Evolutionary conservation across 139 green algal genomes (phyloP).

Genomic region (Auxenochlorella protothecoides): DNA sequence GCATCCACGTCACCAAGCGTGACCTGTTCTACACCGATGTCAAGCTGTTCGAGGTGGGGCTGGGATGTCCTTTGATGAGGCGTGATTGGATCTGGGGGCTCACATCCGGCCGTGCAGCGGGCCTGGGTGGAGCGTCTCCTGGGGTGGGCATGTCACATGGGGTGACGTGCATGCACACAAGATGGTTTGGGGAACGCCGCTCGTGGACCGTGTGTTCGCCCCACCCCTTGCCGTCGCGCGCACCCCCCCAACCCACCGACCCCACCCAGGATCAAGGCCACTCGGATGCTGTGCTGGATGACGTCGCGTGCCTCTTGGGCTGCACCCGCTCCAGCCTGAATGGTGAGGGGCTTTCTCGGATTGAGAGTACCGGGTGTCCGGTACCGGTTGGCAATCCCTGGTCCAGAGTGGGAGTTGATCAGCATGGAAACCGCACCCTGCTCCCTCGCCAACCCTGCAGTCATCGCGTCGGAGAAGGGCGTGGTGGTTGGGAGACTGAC

Average conservation of each 20-base stretch:
- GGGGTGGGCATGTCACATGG: not conserved
- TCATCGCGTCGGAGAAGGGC: conserved; percentile 93
- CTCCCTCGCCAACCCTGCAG: conserved; percentile 25
- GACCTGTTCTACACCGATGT: conserved; percentile 96
- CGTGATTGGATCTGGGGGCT: too few relatives aligned
- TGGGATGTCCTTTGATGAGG: too few relatives aligned
- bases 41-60: conserved; percentile 82
- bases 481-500: conserved; percentile 85
- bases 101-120: too few relatives aligned
- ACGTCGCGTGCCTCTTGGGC: conserved; percentile 90
- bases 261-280: conserved; percentile 60
- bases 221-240: not conserved
- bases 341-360: conserved; percentile 24
- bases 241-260: too few relatives aligned
- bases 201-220: not conserved
- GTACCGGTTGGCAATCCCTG: too few relatives aligned
- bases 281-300: conserved; percentile 81
- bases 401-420: too few relatives aligned
- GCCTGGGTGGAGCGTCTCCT: not conserved
- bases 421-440: too few relatives aligned
- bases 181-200: too few relatives aligned
- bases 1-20: conserved; percentile 36
- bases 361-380: too few relatives aligned
- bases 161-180: too few relatives aligned
- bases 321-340: conserved; percentile 87